Evolutionary conservation across 306 rosid genomes (phyloP).

Genomic region (Glycine soja): DNA sequence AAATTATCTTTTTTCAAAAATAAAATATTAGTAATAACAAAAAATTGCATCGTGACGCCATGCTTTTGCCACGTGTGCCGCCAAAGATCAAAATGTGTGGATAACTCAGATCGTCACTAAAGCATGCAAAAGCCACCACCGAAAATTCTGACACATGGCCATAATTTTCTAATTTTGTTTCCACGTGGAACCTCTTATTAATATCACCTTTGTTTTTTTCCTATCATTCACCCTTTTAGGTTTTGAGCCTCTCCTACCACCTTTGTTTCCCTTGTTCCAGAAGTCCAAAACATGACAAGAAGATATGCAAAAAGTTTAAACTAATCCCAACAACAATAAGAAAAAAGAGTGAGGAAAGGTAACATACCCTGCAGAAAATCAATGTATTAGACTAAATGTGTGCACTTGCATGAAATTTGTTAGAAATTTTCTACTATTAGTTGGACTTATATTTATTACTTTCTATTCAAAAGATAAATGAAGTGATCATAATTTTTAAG

Average conservation of each 20-base stretch:
- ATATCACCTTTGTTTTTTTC: not conserved
- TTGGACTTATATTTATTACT: slow-evolving; percentile 30
- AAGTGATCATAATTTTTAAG: not conserved
- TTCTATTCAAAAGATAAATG: slow-evolving; percentile 4
- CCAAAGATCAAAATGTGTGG: slow-evolving; percentile 3
- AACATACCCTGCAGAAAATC: not conserved
- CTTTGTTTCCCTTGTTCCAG: not conserved
- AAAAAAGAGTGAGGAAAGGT: not conserved
- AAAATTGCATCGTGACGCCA: not conserved
- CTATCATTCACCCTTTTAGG: slow-evolving; percentile 2
- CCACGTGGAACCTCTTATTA: slow-evolving; percentile 1
- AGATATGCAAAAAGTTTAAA: not conserved
- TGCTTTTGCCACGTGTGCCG: slow-evolving; percentile 38
- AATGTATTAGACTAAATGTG: not conserved
- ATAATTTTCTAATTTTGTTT: not conserved
- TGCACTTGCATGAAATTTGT: not conserved
- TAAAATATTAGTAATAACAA: not conserved
- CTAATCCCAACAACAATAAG: slow-evolving; percentile 15
- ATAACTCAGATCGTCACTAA: slow-evolving; percentile 18
- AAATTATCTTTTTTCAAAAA: no score
- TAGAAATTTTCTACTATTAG: not conserved
- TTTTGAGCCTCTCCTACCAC: not conserved
- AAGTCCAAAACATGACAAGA: not conserved
- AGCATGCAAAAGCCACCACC: not conserved
- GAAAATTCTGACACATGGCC: slow-evolving; percentile 39